Conservation (phyloP, 805 yeast species). For the Starmerella sp. region DNA sequence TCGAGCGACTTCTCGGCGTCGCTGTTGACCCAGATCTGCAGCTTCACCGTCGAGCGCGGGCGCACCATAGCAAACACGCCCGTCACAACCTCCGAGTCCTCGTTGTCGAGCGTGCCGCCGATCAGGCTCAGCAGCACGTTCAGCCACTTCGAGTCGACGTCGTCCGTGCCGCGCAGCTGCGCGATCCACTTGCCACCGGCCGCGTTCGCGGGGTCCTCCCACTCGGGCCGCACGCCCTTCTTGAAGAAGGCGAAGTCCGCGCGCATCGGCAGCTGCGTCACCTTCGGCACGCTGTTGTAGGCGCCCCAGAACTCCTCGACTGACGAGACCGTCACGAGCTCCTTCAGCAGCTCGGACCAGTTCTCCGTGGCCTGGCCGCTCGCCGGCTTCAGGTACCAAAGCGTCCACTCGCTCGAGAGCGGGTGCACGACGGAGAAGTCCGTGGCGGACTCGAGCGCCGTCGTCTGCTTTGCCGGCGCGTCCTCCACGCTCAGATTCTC, state of each 20-base stretch:
- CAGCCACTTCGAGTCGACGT: constrained; percentile 85
- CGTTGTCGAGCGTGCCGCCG: constrained; percentile 90
- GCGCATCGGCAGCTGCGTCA: constrained; percentile 77
- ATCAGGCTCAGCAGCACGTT: constrained; percentile 60
- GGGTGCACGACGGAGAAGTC: constrained; percentile 74
- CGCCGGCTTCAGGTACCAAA: constrained; percentile 95
- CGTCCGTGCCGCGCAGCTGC: constrained; percentile 41
- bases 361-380: constrained; percentile 52
- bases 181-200: constrained; percentile 93
- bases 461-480: constrained; percentile 27
- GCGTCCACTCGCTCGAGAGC: constrained; percentile 80
- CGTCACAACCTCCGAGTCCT: constrained; percentile 67
- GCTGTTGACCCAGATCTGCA: constrained; percentile 87
- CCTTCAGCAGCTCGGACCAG: constrained; percentile 87
- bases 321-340: constrained; percentile 82
- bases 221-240: constrained; percentile 90
- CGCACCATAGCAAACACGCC: constrained; percentile 89
- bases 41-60: constrained; percentile 57
- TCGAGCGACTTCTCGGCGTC: constrained; percentile 44
- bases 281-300: constrained; percentile 84
- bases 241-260: constrained; percentile 94
- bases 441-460: constrained; percentile 44
- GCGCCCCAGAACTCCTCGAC: constrained; percentile 99
- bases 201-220: constrained; percentile 86
- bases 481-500: constrained; percentile 26